Evolutionary conservation across 1,139 yeast genomes (phyloP).

Genomic region (Yarrowia galli): DNA sequence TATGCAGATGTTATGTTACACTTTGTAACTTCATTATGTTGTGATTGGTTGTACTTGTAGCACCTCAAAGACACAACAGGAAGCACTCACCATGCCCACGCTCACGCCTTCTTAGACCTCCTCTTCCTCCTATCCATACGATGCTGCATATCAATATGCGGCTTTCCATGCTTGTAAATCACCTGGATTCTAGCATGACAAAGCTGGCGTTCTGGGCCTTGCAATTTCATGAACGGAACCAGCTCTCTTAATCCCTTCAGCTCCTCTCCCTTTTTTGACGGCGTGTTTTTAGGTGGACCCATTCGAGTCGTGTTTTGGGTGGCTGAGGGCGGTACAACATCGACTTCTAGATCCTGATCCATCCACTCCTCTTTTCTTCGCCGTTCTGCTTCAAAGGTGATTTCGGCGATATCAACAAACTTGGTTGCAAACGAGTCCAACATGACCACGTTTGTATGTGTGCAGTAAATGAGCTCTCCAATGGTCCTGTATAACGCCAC

Average conservation of each 20-base stretch:
- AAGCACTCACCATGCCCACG: neutral
- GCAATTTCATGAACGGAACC: constrained; percentile 28
- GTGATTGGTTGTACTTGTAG: no score
- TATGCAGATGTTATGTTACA: no score
- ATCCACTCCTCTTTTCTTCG: constrained; percentile 14
- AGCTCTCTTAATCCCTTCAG: neutral
- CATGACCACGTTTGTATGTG: constrained; percentile 12
- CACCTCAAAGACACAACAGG: no score
- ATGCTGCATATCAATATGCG: constrained; percentile 33
- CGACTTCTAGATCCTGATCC: constrained; percentile 2
- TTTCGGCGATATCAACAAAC: constrained; percentile 12
- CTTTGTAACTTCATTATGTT: no score
- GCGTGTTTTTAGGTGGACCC: constrained; percentile 5
- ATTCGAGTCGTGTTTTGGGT: neutral
- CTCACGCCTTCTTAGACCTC: no score
- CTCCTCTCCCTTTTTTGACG: constrained; percentile 1
- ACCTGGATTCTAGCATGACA: constrained; percentile 20
- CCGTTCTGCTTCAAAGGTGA: constrained; percentile 7
- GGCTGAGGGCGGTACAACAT: neutral
- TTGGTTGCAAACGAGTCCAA: constrained; percentile 26
- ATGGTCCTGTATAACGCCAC: constrained; percentile 3
- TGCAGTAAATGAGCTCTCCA: constrained; percentile 9
- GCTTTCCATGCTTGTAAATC: constrained; percentile 16
- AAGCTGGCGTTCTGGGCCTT: constrained; percentile 5
- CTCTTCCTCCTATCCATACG: constrained; percentile 4